These are phyloP conservation scores for Vachellia pachyceras DNA, from an alignment of 306 rosid species.

Conservation along the genomic window DNA sequence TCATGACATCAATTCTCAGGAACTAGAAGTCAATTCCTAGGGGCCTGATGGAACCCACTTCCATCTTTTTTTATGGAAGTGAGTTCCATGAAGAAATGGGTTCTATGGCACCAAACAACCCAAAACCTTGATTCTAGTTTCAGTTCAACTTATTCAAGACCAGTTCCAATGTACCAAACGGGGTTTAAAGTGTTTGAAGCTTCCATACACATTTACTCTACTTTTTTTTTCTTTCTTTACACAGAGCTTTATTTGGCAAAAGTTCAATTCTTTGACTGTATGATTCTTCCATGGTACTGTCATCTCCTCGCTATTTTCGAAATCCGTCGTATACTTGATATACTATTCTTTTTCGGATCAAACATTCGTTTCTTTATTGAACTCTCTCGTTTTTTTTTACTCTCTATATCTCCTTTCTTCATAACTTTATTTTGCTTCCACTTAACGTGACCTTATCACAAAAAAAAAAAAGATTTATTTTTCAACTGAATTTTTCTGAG, in stretches of 20 bases:
- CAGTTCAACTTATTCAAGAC: too few species aligned
- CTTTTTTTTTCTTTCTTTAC: background rate
- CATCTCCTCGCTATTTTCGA: slow-evolving; percentile 6
- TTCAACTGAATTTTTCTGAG: background rate
- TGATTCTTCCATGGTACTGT: background rate
- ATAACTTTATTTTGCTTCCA: background rate
- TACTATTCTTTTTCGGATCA: background rate
- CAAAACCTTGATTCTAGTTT: too few species aligned
- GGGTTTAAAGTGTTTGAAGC: background rate
- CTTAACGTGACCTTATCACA: background rate
- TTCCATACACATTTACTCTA: too few species aligned
- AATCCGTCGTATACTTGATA: slow-evolving; percentile 4
- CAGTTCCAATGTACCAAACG: too few species aligned
- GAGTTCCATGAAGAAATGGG: too few species aligned
- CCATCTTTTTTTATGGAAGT: too few species aligned
- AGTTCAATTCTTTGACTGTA: slow-evolving; percentile 1
- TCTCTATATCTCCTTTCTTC: background rate
- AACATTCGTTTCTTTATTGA: slow-evolving; percentile 3
- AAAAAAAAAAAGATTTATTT: background rate
- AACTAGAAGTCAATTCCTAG: too few species aligned
- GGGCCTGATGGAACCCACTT: too few species aligned
- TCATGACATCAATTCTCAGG: too few species aligned
- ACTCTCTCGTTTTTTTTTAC: background rate
- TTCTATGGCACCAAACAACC: too few species aligned
- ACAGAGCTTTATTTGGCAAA: background rate